A percentile compares a stretch with the other conserved stretches of the same genome.
phyloP scores from a whole-genome alignment of 192 early-diverging fungal genomes.

The Backusella tuberculispora region DNA sequence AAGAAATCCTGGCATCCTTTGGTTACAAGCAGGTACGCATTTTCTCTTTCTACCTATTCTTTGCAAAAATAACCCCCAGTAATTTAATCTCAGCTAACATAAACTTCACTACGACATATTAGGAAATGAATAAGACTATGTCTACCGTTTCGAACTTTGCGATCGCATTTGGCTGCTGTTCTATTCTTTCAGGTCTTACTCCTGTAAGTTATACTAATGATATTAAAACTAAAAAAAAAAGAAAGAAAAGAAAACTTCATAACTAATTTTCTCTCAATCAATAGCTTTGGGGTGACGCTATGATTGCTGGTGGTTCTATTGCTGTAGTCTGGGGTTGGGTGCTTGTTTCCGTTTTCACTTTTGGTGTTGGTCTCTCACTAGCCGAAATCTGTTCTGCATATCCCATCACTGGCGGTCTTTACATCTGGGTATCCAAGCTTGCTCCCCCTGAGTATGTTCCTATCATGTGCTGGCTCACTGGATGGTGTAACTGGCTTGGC shows the following conservation, averaged over 20 bases:
- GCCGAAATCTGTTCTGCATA: conserved; percentile 56
- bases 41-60: background rate
- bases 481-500: conserved; percentile 56
- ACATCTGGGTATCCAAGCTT: conserved; percentile 53
- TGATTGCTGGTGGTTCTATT: conserved; percentile 52
- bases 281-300: conserved; percentile 50
- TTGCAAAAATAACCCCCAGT: background rate
- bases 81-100: conserved; percentile 7
- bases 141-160: conserved; percentile 52
- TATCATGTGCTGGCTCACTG: conserved; percentile 56
- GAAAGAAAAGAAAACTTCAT: background rate
- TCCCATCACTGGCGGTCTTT: conserved; percentile 53
- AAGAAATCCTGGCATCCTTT: conserved; percentile 25
- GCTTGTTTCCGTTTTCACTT: conserved; percentile 47
- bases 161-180: conserved; percentile 52
- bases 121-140: conserved; percentile 51
- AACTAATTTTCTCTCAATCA: background rate
- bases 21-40: conserved; percentile 40
- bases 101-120: background rate
- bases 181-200: conserved; percentile 50
- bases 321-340: conserved; percentile 54
- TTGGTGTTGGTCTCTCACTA: conserved; percentile 46
- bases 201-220: conserved; percentile 41
- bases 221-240: background rate
- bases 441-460: conserved; percentile 48